phyloP scores from a whole-genome alignment of 108 stramenopile genomes.

The Cyclotella sp. region DNA sequence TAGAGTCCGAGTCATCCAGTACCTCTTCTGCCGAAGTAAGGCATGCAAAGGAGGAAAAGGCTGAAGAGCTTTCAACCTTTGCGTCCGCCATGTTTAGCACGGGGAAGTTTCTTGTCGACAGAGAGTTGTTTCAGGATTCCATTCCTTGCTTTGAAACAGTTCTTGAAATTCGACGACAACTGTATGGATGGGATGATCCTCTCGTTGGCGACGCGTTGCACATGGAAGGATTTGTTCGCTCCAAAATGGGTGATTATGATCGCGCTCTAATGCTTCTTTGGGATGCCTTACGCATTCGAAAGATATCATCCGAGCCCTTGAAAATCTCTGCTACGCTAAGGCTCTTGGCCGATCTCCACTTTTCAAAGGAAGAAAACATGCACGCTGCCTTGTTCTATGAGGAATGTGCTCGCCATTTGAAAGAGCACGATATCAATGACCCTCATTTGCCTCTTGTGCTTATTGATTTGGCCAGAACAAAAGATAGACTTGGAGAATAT shows the following conservation, averaged over 20 bases:
- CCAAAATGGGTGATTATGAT: constrained; percentile 50
- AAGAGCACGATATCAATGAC: constrained; percentile 45
- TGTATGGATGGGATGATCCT: constrained; percentile 54
- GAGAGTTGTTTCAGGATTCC: constrained; percentile 40
- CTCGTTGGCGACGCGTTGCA: constrained; percentile 48
- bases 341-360: constrained; percentile 44
- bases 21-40: constrained; percentile 16
- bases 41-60: constrained; percentile 1
- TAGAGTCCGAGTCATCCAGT: constrained; percentile 34
- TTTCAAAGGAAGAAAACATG: constrained; percentile 51
- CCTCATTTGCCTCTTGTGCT: constrained; percentile 48
- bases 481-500: constrained; percentile 46
- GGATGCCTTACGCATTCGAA: constrained; percentile 49
- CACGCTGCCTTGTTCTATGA: constrained; percentile 54
- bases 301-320: constrained; percentile 39
- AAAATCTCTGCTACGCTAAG: constrained; percentile 51
- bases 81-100: constrained; percentile 42
- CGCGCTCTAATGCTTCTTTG: constrained; percentile 44
- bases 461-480: constrained; percentile 51
- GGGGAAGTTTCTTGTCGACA: constrained; percentile 46
- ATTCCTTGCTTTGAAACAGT: constrained; percentile 49
- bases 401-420: constrained; percentile 49
- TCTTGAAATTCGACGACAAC: constrained; percentile 40
- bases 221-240: constrained; percentile 48
- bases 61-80: constrained; percentile 44